A percentile compares a stretch with the other conserved stretches of the same genome.
phyloP scores from a whole-genome alignment of 352 stramenopile species.

The Phytophthora lateralis region DNA sequence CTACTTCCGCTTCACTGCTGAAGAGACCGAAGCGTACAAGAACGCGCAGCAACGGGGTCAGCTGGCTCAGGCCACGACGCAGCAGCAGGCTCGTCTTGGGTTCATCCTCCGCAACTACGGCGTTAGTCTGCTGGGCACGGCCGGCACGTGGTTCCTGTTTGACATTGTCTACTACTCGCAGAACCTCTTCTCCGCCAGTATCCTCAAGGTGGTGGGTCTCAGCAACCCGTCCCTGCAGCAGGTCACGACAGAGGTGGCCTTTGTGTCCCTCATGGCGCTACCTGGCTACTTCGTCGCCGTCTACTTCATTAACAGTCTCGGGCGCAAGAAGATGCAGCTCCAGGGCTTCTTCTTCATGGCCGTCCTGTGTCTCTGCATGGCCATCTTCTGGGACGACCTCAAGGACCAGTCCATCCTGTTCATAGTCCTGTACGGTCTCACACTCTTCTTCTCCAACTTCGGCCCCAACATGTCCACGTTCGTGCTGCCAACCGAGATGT shows the following conservation, averaged over 20 bases:
- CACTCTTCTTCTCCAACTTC: slow-evolving; percentile 87
- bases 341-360: slow-evolving; percentile 71
- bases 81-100: slow-evolving; percentile 25
- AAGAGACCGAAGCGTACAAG: slow-evolving; percentile 58
- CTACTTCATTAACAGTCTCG: slow-evolving; percentile 69
- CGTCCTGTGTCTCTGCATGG: slow-evolving; percentile 56
- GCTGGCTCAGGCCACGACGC: neutral
- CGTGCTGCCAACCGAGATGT: slow-evolving; percentile 87
- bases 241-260: slow-evolving; percentile 59
- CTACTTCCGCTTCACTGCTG: slow-evolving; percentile 56
- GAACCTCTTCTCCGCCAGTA: slow-evolving; percentile 73
- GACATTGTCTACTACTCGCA: slow-evolving; percentile 83
- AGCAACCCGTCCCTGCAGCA: slow-evolving; percentile 44
- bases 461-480: slow-evolving; percentile 86
- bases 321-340: slow-evolving; percentile 68
- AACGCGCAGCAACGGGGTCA: slow-evolving; percentile 8
- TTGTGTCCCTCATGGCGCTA: slow-evolving; percentile 63
- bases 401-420: slow-evolving; percentile 56
- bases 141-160: slow-evolving; percentile 83
- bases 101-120: slow-evolving; percentile 60
- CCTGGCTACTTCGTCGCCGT: slow-evolving; percentile 81
- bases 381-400: slow-evolving; percentile 61
- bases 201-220: slow-evolving; percentile 59
- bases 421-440: slow-evolving; percentile 70
- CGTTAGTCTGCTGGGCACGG: slow-evolving; percentile 55